These are phyloP conservation scores for Pseudogymnoascus pannorum DNA, from an alignment of 2,329 filamentous ascomycete genomes.

Conservation along the genomic window DNA sequence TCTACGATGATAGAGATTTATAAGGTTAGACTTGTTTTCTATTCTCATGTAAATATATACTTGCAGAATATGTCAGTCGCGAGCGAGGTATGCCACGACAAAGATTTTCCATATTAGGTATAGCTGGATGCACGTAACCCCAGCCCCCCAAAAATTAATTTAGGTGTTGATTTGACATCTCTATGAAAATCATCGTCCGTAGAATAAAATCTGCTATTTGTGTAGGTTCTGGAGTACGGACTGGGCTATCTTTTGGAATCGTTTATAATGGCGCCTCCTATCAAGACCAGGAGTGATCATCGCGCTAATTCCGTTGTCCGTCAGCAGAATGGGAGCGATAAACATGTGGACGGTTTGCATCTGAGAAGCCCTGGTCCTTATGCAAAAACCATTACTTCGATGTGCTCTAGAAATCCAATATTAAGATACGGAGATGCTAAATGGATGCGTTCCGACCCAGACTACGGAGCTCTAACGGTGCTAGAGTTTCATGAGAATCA, in stretches of 20 bases:
- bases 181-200: not conserved
- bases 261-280: not conserved
- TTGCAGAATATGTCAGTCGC: not conserved
- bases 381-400: not conserved
- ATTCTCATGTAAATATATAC: not conserved
- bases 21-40: not conserved
- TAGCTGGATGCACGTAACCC: not conserved
- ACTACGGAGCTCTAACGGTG: not conserved
- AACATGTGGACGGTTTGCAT: not conserved
- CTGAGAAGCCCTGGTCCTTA: not conserved
- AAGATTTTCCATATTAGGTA: not conserved
- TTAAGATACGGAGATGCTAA: not conserved
- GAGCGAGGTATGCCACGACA: not conserved
- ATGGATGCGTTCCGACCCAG: not conserved
- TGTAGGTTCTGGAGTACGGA: not conserved
- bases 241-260: not conserved
- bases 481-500: not conserved
- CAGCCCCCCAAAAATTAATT: not conserved
- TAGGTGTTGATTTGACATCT: not conserved
- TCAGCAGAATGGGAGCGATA: not conserved
- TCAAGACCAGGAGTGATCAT: not conserved
- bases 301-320: not conserved
- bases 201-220: not conserved
- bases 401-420: not conserved
- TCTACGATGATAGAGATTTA: not conserved